phyloP scores from a whole-genome alignment of 768 basidiomycete genomes.

The Russula sp. region DNA sequence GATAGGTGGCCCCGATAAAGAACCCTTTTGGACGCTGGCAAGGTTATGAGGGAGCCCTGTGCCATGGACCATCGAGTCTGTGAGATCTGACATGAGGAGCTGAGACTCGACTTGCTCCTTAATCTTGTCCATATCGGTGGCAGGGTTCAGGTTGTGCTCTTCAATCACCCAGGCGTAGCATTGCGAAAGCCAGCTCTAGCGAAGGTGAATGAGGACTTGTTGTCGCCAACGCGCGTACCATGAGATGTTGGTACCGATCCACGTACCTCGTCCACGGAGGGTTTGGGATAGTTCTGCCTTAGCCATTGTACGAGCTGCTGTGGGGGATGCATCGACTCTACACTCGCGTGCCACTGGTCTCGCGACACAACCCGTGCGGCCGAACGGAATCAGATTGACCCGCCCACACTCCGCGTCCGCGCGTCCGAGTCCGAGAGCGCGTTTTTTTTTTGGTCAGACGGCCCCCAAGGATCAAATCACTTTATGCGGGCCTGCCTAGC shows the following conservation, averaged over 20 bases:
- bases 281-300: constrained; percentile 47
- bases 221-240: neutral
- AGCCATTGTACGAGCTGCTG: constrained; percentile 45
- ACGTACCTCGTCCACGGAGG: constrained; percentile 55
- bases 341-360: neutral
- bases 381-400: no score
- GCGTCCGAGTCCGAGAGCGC: neutral
- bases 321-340: constrained; percentile 27
- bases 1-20: constrained; percentile 40
- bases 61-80: constrained; percentile 60
- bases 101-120: constrained; percentile 52
- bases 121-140: constrained; percentile 43
- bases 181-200: constrained; percentile 67
- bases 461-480: neutral
- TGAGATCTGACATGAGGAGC: constrained; percentile 63
- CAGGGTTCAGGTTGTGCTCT: constrained; percentile 41
- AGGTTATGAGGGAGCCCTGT: constrained; percentile 58
- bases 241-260: neutral
- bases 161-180: constrained; percentile 59
- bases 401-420: neutral
- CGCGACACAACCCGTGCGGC: no score
- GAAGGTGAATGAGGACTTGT: constrained; percentile 1
- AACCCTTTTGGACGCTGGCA: constrained; percentile 30
- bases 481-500: neutral
- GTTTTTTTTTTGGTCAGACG: no score